Conservation (phyloP, 83 land plant species). For the Picea abies region DNA sequence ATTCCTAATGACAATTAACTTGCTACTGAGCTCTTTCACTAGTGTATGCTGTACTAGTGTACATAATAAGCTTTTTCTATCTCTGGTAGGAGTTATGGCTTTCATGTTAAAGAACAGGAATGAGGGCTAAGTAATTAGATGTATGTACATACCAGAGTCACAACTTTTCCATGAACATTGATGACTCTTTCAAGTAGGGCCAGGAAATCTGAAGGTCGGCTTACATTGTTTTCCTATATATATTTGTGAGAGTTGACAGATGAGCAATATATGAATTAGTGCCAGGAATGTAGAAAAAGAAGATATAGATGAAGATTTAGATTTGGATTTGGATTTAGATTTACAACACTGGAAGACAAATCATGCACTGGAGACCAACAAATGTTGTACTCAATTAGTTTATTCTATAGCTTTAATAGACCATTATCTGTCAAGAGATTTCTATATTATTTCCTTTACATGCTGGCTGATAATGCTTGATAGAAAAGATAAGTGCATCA, state of each 20-base stretch:
- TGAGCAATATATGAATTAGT: background rate
- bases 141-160: background rate
- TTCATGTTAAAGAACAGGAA: background rate
- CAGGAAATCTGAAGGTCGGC: background rate
- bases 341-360: no score
- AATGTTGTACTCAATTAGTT: background rate
- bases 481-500: background rate
- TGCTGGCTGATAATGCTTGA: background rate
- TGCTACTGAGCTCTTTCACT: no score
- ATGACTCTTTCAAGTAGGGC: background rate
- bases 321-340: no score
- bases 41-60: background rate
- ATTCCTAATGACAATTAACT: background rate
- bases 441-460: background rate
- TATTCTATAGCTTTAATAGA: background rate
- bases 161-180: background rate
- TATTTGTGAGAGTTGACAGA: background rate
- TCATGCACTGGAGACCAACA: no score
- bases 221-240: background rate
- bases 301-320: background rate
- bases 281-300: background rate
- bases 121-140: background rate
- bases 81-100: background rate
- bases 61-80: background rate
- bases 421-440: background rate